A percentile compares a stretch with the other conserved stretches of the same genome.
Conservation (phyloP, 805 yeast species). For the Metschnikowia picachoensis region DNA sequence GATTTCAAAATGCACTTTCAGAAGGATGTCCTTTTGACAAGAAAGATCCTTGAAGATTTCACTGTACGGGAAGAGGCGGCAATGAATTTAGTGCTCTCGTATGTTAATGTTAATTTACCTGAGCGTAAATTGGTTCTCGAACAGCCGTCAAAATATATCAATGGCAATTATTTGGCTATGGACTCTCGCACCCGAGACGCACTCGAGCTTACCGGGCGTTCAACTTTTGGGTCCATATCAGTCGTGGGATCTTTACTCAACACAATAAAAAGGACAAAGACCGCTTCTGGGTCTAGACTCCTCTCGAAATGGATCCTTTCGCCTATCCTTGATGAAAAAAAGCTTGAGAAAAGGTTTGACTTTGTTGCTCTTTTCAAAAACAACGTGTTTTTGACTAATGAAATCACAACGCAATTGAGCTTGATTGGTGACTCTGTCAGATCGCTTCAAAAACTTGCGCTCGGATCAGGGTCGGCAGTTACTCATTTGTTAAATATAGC, state of each 20-base stretch:
- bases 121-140: conserved; percentile 59
- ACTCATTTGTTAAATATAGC: conserved; percentile 29
- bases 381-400: conserved; percentile 18
- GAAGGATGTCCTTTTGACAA: conserved; percentile 33
- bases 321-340: conserved; percentile 61
- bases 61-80: conserved; percentile 56
- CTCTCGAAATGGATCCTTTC: conserved; percentile 77
- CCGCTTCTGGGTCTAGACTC: conserved; percentile 79
- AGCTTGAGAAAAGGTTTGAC: conserved; percentile 48
- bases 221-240: conserved; percentile 42
- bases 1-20: conserved; percentile 33
- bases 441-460: conserved; percentile 49
- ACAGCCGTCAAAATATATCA: conserved; percentile 57
- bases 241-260: conserved; percentile 67
- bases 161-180: conserved; percentile 60
- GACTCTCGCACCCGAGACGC: conserved; percentile 78
- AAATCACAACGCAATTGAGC: conserved; percentile 35
- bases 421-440: conserved; percentile 56
- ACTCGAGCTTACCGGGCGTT: conserved; percentile 63
- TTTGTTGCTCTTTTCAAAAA: conserved; percentile 32
- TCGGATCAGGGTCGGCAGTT: conserved; percentile 33
- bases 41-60: conserved; percentile 30
- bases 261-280: conserved; percentile 69
- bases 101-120: conserved; percentile 71
- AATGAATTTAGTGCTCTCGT: conserved; percentile 54